Percentiles rank a stretch among this genome's conserved stretches.
phyloP scores from a whole-genome alignment of 2,329 filamentous ascomycete species.

The Dendrostoma leiphaemia region DNA sequence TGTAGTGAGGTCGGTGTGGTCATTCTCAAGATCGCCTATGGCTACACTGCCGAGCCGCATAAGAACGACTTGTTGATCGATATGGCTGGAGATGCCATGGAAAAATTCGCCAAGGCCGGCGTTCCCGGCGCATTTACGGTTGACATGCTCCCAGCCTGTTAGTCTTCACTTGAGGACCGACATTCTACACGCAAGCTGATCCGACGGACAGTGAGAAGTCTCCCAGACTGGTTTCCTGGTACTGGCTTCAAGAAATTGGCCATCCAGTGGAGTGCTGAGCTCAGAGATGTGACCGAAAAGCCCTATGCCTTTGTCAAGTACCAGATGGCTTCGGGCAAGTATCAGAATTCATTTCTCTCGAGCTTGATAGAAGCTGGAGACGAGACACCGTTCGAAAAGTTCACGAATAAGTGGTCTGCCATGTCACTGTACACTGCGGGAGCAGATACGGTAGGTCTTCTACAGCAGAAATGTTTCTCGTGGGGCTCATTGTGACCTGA shows the following conservation, averaged over 20 bases:
- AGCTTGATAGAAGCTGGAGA: constrained; percentile 16
- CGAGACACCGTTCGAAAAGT: constrained; percentile 10
- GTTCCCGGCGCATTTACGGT: constrained; percentile 32
- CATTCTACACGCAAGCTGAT: neutral
- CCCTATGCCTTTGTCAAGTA: constrained; percentile 21
- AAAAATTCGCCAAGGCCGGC: constrained; percentile 26
- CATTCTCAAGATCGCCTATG: constrained; percentile 26
- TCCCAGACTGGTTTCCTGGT: constrained; percentile 31
- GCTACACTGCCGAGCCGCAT: constrained; percentile 30
- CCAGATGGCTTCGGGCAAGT: constrained; percentile 24
- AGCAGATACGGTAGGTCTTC: constrained; percentile 26
- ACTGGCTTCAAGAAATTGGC: constrained; percentile 29
- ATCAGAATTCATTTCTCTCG: constrained; percentile 27
- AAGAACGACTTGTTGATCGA: constrained; percentile 29
- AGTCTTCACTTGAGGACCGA: too few species aligned
- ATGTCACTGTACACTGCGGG: constrained; percentile 27
- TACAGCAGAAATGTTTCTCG: too few species aligned
- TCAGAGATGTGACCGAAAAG: neutral
- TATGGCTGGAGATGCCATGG: constrained; percentile 29
- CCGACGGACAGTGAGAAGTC: constrained; percentile 27
- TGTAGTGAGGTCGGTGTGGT: constrained; percentile 12
- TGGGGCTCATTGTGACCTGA: too few species aligned
- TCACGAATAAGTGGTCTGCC: constrained; percentile 13
- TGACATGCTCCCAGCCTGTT: constrained; percentile 28
- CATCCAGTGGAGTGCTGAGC: constrained; percentile 22